These are phyloP conservation scores for Lophiotrema nucula DNA, from an alignment of 495 filamentous ascomycete genomes.

Conservation along the genomic window DNA sequence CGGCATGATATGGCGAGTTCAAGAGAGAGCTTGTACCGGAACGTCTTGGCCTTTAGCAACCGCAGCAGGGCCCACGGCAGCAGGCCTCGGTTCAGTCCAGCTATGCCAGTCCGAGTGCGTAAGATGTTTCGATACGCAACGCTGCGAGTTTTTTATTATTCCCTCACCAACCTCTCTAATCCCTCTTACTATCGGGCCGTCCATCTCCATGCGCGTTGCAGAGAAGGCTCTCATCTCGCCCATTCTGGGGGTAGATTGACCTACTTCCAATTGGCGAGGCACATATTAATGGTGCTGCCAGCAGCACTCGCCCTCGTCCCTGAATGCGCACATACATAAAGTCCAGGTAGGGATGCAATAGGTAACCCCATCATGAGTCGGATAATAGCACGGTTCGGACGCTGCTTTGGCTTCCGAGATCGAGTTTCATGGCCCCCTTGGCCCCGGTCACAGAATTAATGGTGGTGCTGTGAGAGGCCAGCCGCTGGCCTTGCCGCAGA, in stretches of 20 bases:
- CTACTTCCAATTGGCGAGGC: conserved; percentile 16
- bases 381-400: conserved; percentile 31
- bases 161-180: neutral
- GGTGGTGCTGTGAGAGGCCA: conserved; percentile 29
- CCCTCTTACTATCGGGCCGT: conserved; percentile 18
- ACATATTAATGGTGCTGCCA: conserved; percentile 13
- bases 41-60: conserved; percentile 19
- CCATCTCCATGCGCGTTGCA: conserved; percentile 1
- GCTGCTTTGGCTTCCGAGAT: conserved; percentile 36
- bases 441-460: conserved; percentile 29
- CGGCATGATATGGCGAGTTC: conserved; percentile 14
- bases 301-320: conserved; percentile 15
- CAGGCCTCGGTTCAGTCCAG: conserved; percentile 14
- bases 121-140: too few relatives aligned
- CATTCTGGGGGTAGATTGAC: conserved; percentile 12
- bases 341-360: neutral
- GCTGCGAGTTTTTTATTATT: too few relatives aligned
- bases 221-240: conserved; percentile 18
- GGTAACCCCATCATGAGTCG: conserved; percentile 19
- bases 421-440: conserved; percentile 28
- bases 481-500: conserved; percentile 21
- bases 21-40: conserved; percentile 12
- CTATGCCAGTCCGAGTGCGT: neutral
- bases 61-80: conserved; percentile 18
- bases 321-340: neutral